Conservation (phyloP, 73 alveolate genomes). For the Tetrahymena borealis region DNA sequence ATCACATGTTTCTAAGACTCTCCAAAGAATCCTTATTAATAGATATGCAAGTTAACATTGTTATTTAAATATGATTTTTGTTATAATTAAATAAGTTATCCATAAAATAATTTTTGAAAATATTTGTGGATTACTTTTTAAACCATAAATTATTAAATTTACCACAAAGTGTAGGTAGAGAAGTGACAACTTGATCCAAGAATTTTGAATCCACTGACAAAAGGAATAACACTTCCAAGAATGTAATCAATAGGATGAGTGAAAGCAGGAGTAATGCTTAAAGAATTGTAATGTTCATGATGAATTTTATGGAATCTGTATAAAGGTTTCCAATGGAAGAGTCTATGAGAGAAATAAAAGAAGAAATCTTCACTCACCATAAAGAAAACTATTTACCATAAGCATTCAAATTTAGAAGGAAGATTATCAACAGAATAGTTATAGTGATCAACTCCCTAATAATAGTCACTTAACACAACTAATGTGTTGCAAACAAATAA, state of each 20-base stretch:
- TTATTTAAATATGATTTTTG: too few relatives aligned
- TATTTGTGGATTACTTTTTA: neutral
- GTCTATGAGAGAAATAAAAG: conserved; percentile 55
- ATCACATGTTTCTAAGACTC: conserved; percentile 35
- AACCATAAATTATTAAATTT: neutral
- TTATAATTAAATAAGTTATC: too few relatives aligned
- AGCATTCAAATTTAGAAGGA: conserved; percentile 28
- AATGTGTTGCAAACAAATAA: neutral
- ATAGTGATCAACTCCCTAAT: neutral
- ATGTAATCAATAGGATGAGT: conserved; percentile 65
- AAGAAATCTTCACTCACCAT: conserved; percentile 52
- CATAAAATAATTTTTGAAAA: too few relatives aligned
- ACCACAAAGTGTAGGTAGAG: conserved; percentile 8
- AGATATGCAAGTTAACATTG: conserved; percentile 15
- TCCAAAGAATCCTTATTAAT: conserved; percentile 26
- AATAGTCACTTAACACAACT: neutral
- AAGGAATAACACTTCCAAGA: conserved; percentile 57
- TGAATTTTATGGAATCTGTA: conserved; percentile 47
- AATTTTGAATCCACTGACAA: conserved; percentile 33
- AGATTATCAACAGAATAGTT: conserved; percentile 1
- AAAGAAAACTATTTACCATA: conserved; percentile 41
- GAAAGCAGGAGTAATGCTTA: conserved; percentile 52
- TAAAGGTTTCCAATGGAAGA: conserved; percentile 31
- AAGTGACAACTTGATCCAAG: conserved; percentile 43
- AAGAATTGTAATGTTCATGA: conserved; percentile 48